These are phyloP conservation scores for Triticum aestivum DNA, from an alignment of 176 grass and related monocot species.

Conservation along the genomic window DNA sequence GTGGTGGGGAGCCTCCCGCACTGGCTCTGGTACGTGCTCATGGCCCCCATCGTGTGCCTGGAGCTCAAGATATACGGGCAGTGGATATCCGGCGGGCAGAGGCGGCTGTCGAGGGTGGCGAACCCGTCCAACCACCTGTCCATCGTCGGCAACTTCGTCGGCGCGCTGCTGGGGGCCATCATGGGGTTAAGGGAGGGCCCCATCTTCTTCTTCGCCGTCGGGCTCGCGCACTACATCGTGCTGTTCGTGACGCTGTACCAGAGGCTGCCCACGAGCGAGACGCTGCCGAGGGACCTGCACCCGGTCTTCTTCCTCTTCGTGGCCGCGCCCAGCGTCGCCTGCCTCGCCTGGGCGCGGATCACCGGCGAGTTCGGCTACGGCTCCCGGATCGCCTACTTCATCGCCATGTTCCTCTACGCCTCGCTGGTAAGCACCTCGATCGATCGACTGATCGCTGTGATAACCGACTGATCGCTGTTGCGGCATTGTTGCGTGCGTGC, in stretches of 20 bases:
- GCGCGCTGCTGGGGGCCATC: conserved; percentile 76
- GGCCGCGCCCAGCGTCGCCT: conserved; percentile 78
- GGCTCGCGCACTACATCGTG: conserved; percentile 84
- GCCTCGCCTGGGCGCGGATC: conserved; percentile 81
- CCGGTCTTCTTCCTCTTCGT: conserved; percentile 95
- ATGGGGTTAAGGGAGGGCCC: conserved; percentile 81
- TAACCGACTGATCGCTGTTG: not conserved
- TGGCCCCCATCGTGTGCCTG: conserved; percentile 74
- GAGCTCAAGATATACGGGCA: conserved; percentile 99
- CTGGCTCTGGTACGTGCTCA: conserved; percentile 78
- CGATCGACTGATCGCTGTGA: not conserved
- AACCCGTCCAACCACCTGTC: conserved; percentile 94
- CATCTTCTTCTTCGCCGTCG: conserved; percentile 87
- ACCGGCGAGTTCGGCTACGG: conserved; percentile 69
- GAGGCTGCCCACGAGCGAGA: conserved; percentile 92
- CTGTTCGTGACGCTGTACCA: conserved; percentile 97
- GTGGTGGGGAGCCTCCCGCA: conserved; percentile 38
- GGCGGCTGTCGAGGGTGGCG: conserved; percentile 72
- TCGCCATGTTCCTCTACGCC: conserved; percentile 83
- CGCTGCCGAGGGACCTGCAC: conserved; percentile 83
- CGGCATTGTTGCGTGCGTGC: not conserved
- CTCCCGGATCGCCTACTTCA: conserved; percentile 69
- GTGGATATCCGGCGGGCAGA: conserved; percentile 91
- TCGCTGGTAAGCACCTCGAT: conserved; percentile 50
- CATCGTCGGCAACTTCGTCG: conserved; percentile 90